These are phyloP conservation scores for Iris macrosiphon DNA, from an alignment of 106 monocot genomes.

Conservation along the genomic window DNA sequence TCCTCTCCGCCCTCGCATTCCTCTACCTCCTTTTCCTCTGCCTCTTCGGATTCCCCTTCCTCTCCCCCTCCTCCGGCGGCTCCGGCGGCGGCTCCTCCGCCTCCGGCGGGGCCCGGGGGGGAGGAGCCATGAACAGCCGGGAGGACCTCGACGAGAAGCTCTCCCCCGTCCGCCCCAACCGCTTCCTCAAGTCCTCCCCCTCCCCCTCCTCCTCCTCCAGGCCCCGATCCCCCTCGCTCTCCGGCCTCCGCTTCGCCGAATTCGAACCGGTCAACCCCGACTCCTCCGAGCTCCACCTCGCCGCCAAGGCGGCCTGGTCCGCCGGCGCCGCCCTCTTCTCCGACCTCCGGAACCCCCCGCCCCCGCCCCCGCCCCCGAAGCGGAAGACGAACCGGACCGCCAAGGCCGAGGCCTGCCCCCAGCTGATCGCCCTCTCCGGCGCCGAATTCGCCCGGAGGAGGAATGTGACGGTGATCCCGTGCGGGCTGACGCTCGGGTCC, in stretches of 20 bases:
- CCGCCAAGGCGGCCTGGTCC: conserved; percentile 46
- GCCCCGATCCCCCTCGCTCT: conserved; percentile 3
- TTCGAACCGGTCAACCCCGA: neutral
- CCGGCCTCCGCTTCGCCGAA: conserved; percentile 21
- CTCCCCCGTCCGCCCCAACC: conserved; percentile 22
- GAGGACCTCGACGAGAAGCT: conserved; percentile 7
- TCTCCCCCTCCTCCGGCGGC: conserved; percentile 16
- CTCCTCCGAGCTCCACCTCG: conserved; percentile 53
- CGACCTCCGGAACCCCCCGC: conserved; percentile 20
- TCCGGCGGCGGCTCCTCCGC: conserved; percentile 14
- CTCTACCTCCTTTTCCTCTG: conserved; percentile 9
- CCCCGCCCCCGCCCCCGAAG: neutral
- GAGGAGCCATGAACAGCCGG: conserved; percentile 16
- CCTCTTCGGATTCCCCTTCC: conserved; percentile 9
- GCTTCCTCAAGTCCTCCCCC: conserved; percentile 6
- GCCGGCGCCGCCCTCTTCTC: conserved; percentile 29
- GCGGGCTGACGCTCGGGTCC: conserved; percentile 88
- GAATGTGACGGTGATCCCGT: conserved; percentile 60
- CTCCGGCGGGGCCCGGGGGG: neutral
- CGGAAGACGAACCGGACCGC: conserved; percentile 11
- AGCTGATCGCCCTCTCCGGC: conserved; percentile 51
- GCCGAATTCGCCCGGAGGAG: conserved; percentile 35
- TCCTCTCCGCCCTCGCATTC: neutral
- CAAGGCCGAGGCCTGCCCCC: conserved; percentile 57
- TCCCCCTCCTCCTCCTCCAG: conserved; percentile 17